Conservation (phyloP, 805 yeast genomes). For the Kuraishia ogatae region DNA sequence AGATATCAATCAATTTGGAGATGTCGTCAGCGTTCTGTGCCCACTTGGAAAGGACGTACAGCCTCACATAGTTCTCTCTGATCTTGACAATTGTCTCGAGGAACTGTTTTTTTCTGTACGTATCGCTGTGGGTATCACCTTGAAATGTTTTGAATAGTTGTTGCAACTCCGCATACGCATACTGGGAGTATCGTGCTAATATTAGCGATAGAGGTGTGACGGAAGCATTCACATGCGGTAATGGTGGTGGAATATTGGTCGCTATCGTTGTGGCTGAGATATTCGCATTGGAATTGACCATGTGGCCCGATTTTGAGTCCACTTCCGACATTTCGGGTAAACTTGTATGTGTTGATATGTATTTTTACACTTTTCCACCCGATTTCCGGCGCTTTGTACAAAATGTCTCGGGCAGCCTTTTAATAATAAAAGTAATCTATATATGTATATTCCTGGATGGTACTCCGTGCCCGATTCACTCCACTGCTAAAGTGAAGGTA, state of each 20-base stretch:
- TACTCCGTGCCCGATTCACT: too few species aligned
- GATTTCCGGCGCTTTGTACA: too few species aligned
- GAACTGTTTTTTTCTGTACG: slow-evolving; percentile 57
- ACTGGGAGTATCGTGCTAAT: slow-evolving; percentile 48
- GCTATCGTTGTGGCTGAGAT: background rate
- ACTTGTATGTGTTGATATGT: background rate
- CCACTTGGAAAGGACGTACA: slow-evolving; percentile 89
- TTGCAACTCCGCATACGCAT: slow-evolving; percentile 54
- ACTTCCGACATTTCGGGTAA: background rate
- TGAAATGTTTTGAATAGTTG: slow-evolving; percentile 55
- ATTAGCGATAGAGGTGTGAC: slow-evolving; percentile 57
- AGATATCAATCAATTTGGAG: slow-evolving; percentile 69
- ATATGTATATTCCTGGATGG: too few species aligned
- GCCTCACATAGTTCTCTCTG: slow-evolving; percentile 75
- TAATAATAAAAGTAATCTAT: too few species aligned
- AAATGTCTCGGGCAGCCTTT: too few species aligned
- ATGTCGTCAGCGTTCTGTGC: slow-evolving; percentile 64
- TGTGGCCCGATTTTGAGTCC: background rate
- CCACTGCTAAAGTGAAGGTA: too few species aligned
- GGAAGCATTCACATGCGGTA: slow-evolving; percentile 70
- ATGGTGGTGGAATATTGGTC: background rate
- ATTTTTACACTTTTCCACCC: too few species aligned
- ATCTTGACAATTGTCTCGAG: slow-evolving; percentile 60
- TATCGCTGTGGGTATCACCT: slow-evolving; percentile 41
- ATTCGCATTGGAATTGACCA: background rate